Conservation (phyloP, 2,329 filamentous ascomycete species). For the Stenocarpella maydis region DNA sequence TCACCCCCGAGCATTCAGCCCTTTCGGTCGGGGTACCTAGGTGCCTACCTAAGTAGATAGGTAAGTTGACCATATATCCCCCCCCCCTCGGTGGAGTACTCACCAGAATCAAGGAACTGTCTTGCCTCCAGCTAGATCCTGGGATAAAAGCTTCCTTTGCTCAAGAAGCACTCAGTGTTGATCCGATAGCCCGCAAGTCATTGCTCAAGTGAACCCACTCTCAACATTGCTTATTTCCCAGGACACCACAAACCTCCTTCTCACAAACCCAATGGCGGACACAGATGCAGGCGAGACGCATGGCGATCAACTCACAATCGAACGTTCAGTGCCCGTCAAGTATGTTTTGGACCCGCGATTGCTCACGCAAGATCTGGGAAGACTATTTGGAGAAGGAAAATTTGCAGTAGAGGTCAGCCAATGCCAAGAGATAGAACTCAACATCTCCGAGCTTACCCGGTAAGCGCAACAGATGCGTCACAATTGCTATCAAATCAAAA, state of each 20-base stretch:
- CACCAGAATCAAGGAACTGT: background rate
- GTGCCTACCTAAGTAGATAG: too few relatives aligned
- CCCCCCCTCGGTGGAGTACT: background rate
- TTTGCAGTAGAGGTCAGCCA: slow-evolving; percentile 16
- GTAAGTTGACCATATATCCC: slow-evolving; percentile 1
- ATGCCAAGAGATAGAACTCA: background rate
- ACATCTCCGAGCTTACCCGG: background rate
- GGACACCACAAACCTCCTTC: background rate
- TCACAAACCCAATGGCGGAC: background rate
- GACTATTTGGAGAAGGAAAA: background rate
- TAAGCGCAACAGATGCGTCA: slow-evolving; percentile 7
- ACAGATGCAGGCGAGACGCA: background rate
- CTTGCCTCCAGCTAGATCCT: too few relatives aligned
- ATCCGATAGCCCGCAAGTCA: background rate
- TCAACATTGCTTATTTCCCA: background rate
- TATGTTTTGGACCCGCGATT: slow-evolving; percentile 16
- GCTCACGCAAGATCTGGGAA: slow-evolving; percentile 4
- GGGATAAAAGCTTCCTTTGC: too few relatives aligned
- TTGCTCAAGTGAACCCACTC: background rate
- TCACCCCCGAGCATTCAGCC: background rate
- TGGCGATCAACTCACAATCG: background rate
- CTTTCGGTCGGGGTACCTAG: too few relatives aligned
- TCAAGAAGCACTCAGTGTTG: background rate
- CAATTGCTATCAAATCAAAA: slow-evolving; percentile 19
- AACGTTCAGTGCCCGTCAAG: slow-evolving; percentile 14